Evolutionary conservation across 1,139 yeast species (phyloP).

Genomic region (Arxiozyma telluris): DNA sequence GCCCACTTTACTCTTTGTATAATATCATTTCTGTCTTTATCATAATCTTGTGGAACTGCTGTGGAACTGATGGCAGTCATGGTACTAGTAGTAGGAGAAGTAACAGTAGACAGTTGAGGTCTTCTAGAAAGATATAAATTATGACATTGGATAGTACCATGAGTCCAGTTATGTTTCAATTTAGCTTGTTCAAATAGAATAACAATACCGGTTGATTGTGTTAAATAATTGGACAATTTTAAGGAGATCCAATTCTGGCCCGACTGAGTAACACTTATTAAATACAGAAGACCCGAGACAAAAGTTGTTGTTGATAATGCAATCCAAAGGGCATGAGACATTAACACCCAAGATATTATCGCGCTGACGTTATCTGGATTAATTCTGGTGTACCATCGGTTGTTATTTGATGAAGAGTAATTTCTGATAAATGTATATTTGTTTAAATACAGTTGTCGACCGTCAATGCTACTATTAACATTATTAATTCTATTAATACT

Average conservation of each 20-base stretch:
- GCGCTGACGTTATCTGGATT: slow-evolving; percentile 78
- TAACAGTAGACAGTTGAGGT: too few relatives aligned
- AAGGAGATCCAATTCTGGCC: slow-evolving; percentile 58
- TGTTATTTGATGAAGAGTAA: not conserved
- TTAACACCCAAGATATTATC: slow-evolving; percentile 78
- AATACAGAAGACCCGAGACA: slow-evolving; percentile 64
- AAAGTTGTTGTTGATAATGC: slow-evolving; percentile 86
- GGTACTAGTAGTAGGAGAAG: too few relatives aligned
- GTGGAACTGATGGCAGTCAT: not conserved
- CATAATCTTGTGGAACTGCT: not conserved
- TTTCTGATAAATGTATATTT: not conserved
- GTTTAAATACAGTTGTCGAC: not conserved
- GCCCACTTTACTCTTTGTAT: slow-evolving; percentile 28
- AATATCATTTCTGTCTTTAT: slow-evolving; percentile 34
- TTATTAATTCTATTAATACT: not conserved
- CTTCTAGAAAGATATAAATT: slow-evolving; percentile 69
- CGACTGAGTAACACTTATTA: slow-evolving; percentile 66
- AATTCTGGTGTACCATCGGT: not conserved
- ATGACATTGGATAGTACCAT: slow-evolving; percentile 56
- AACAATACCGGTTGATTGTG: slow-evolving; percentile 75
- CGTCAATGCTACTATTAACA: not conserved
- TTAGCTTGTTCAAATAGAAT: slow-evolving; percentile 91
- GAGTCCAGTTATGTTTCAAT: slow-evolving; percentile 90
- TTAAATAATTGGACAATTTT: slow-evolving; percentile 22
- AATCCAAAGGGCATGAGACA: slow-evolving; percentile 74